A percentile compares a stretch with the other conserved stretches of the same genome.
Evolutionary conservation across 2,329 filamentous ascomycete species (phyloP).

Genomic region (Fusarium haematococcum): DNA sequence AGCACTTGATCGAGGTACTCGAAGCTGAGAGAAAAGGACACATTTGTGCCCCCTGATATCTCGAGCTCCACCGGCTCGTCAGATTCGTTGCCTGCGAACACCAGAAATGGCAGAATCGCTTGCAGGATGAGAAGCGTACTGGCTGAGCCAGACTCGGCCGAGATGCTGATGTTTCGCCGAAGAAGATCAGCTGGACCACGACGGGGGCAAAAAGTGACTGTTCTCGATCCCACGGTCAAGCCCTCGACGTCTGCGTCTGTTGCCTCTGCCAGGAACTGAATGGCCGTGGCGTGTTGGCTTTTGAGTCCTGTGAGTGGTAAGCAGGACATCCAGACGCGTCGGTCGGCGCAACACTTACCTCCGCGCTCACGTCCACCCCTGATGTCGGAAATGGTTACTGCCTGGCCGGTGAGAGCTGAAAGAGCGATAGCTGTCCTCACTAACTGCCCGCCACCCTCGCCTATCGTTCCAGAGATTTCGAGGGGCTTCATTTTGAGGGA

Average conservation of each 20-base stretch:
- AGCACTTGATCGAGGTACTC: constrained; percentile 74
- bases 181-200: constrained; percentile 53
- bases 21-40: constrained; percentile 66
- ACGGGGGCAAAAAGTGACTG: constrained; percentile 60
- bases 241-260: constrained; percentile 64
- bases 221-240: constrained; percentile 62
- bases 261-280: constrained; percentile 64
- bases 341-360: constrained; percentile 38
- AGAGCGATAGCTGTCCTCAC: constrained; percentile 68
- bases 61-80: constrained; percentile 60
- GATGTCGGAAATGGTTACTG: constrained; percentile 66
- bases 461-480: constrained; percentile 66
- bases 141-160: constrained; percentile 61
- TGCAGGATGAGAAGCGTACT: constrained; percentile 70
- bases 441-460: constrained; percentile 73
- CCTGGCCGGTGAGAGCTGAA: constrained; percentile 65
- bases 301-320: constrained; percentile 62
- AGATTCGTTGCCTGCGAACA: constrained; percentile 63
- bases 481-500: constrained; percentile 51
- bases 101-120: constrained; percentile 68
- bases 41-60: constrained; percentile 71
- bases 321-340: constrained; percentile 11
- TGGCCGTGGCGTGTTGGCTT: constrained; percentile 68
- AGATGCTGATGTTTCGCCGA: constrained; percentile 61
- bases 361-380: constrained; percentile 63